Percentiles rank a stretch among this genome's conserved stretches.
These are phyloP conservation scores for Paramyrothecium sp. DNA, from an alignment of 2,329 filamentous ascomycete species.

Conservation along the genomic window DNA sequence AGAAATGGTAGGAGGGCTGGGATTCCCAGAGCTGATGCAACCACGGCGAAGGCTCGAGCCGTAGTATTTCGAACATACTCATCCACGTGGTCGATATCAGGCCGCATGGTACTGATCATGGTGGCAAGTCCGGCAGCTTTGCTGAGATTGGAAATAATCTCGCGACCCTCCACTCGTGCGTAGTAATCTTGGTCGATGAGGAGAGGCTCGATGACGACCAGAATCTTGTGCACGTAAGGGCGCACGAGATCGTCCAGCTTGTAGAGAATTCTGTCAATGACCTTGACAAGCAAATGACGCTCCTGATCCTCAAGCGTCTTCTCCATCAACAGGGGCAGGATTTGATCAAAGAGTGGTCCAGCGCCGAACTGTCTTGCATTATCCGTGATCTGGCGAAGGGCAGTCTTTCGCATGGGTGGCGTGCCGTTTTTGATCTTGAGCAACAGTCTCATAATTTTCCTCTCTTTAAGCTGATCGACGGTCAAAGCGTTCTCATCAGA, in stretches of 20 bases:
- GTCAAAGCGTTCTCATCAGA: slow-evolving; percentile 88
- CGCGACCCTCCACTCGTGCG: slow-evolving; percentile 93
- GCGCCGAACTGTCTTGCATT: slow-evolving; percentile 96
- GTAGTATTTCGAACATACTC: slow-evolving; percentile 99
- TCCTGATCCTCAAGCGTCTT: slow-evolving; percentile 97
- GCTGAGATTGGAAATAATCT: slow-evolving; percentile 97
- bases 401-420: slow-evolving; percentile 97
- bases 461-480: slow-evolving; percentile 93
- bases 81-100: slow-evolving; percentile 97
- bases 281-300: slow-evolving; percentile 96
- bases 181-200: slow-evolving; percentile 99
- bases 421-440: slow-evolving; percentile 99
- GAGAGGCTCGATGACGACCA: slow-evolving; percentile 98
- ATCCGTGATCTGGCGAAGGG: slow-evolving; percentile 92
- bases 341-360: slow-evolving; percentile 93
- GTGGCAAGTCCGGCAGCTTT: slow-evolving; percentile 96
- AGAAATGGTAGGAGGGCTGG: slow-evolving; percentile 93
- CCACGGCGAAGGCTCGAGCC: slow-evolving; percentile 92
- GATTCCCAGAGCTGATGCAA: slow-evolving; percentile 93
- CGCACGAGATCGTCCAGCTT: slow-evolving; percentile 96
- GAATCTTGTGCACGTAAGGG: slow-evolving; percentile 95
- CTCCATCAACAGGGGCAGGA: slow-evolving; percentile 95
- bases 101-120: slow-evolving; percentile 99
- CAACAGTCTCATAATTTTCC: slow-evolving; percentile 96
- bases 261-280: slow-evolving; percentile 97